A percentile compares a stretch with the other conserved stretches of the same genome.
phyloP scores from a whole-genome alignment of 163 green algal species.

The Scenedesmus sp. region DNA sequence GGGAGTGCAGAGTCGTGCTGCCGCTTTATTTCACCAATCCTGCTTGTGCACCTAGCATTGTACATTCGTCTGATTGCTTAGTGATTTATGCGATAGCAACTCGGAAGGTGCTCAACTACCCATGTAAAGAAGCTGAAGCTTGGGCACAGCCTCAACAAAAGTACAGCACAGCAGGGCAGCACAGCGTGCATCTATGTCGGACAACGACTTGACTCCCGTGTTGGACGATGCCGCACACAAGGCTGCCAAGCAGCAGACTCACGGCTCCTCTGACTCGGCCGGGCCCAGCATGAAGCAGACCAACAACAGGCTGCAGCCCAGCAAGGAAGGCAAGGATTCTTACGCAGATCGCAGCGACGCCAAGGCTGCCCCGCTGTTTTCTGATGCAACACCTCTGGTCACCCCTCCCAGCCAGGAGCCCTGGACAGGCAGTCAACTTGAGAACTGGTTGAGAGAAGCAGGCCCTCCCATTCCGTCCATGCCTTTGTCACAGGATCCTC shows the following conservation, averaged over 20 bases:
- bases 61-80: background rate
- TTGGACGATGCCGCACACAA: background rate
- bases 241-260: background rate
- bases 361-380: background rate
- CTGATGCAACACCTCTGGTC: constrained; percentile 3
- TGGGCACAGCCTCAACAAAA: constrained; percentile 7
- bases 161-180: background rate
- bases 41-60: background rate
- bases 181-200: background rate
- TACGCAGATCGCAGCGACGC: background rate
- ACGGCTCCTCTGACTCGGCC: constrained; percentile 3
- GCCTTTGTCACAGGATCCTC: background rate
- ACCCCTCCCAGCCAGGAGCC: constrained; percentile 10
- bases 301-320: background rate
- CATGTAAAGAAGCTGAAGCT: background rate
- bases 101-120: background rate
- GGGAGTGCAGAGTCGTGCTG: background rate
- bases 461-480: background rate
- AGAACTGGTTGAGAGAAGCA: background rate
- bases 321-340: background rate
- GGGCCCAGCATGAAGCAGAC: background rate
- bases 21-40: background rate
- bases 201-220: background rate
- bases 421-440: constrained; percentile 31
- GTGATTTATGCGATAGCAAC: too few species aligned